Conservation (phyloP, 495 filamentous ascomycete species). For the Rostrohypoxylon terebratum region DNA sequence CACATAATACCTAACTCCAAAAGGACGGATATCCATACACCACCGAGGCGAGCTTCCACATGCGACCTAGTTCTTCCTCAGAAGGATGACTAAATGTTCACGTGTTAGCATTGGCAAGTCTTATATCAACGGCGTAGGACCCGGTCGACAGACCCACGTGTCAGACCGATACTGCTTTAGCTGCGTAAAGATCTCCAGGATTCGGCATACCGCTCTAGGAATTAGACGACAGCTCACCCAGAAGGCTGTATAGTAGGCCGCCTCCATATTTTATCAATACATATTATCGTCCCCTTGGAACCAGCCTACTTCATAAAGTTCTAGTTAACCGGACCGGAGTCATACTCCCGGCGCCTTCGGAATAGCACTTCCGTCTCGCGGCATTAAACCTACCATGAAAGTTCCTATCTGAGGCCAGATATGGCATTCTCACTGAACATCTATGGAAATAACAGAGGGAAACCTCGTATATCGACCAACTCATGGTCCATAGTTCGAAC, state of each 20-base stretch:
- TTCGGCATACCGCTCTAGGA: constrained; percentile 9
- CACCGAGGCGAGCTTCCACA: constrained; percentile 30
- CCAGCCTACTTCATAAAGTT: not conserved
- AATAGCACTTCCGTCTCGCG: not conserved
- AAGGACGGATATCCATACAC: constrained; percentile 28
- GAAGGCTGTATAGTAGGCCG: not conserved
- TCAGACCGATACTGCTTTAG: constrained; percentile 9
- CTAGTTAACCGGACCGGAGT: constrained; percentile 2
- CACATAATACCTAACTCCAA: not conserved
- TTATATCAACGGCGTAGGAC: constrained; percentile 1
- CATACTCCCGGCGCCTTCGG: not conserved
- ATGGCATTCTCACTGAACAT: not conserved
- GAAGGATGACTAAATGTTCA: constrained; percentile 7
- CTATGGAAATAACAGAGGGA: not conserved
- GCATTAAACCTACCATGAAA: not conserved
- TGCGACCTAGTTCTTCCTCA: constrained; percentile 20
- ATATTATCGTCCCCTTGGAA: not conserved
- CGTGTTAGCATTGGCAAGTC: constrained; percentile 8
- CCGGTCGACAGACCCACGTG: constrained; percentile 29
- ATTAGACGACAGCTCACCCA: not conserved
- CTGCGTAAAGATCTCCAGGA: constrained; percentile 12
- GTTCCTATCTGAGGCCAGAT: not conserved
- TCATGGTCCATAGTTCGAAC: not conserved
- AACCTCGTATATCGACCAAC: not conserved
- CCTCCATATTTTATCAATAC: not conserved